phyloP scores from a whole-genome alignment of 352 stramenopile genomes.

The Thalassiosira exigua region DNA sequence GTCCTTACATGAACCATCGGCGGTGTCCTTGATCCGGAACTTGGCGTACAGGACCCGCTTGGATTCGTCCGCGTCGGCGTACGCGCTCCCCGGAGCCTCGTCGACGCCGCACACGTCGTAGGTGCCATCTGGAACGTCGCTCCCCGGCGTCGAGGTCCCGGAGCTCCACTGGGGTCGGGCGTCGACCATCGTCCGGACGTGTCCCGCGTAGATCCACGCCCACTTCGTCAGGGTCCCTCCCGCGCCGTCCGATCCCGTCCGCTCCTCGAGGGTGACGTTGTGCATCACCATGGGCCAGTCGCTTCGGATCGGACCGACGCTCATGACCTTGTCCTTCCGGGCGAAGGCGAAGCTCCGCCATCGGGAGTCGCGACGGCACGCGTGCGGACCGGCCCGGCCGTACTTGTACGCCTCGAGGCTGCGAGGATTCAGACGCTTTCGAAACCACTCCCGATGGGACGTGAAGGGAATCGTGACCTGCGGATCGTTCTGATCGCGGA shows the following conservation, averaged over 20 bases:
- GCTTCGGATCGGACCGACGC: not conserved
- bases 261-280: slow-evolving; percentile 19
- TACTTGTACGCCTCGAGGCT: slow-evolving; percentile 35
- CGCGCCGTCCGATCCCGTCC: not conserved
- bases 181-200: slow-evolving; percentile 41
- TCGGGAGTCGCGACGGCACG: slow-evolving; percentile 25
- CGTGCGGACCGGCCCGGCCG: slow-evolving; percentile 34
- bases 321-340: slow-evolving; percentile 28
- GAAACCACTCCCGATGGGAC: slow-evolving; percentile 47
- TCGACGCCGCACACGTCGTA: slow-evolving; percentile 40
- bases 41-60: slow-evolving; percentile 36
- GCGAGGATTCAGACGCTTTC: slow-evolving; percentile 41
- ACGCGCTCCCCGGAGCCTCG: slow-evolving; percentile 21
- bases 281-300: slow-evolving; percentile 40
- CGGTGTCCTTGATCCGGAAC: slow-evolving; percentile 13
- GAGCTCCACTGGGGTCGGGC: slow-evolving; percentile 13
- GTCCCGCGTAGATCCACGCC: slow-evolving; percentile 36
- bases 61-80: slow-evolving; percentile 7
- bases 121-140: slow-evolving; percentile 3
- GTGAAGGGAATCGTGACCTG: slow-evolving; percentile 21
- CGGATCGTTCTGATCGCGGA: slow-evolving; percentile 43
- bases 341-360: slow-evolving; percentile 62
- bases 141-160: slow-evolving; percentile 5
- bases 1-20: slow-evolving; percentile 1
- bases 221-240: too few relatives aligned